phyloP scores from a whole-genome alignment of 176 grass and related monocot genomes.

The Panicum miliaceum region DNA sequence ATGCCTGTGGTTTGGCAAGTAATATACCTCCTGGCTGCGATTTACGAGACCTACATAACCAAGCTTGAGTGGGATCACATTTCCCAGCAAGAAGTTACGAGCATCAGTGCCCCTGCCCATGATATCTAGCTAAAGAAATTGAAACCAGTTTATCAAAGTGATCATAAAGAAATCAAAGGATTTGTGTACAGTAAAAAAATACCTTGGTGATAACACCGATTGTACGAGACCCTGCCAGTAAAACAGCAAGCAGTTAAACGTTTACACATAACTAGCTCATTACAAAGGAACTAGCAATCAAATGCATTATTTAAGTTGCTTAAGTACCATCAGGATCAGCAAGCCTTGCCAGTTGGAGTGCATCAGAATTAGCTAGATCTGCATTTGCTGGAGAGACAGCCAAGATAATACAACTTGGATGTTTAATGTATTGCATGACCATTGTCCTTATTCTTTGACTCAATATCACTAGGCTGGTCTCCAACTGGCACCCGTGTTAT shows the following conservation, averaged over 20 bases:
- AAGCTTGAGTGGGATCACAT: constrained; percentile 85
- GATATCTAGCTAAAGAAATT: constrained; percentile 84
- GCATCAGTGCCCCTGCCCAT: constrained; percentile 99
- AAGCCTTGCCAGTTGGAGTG: constrained; percentile 86
- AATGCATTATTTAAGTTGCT: constrained; percentile 31
- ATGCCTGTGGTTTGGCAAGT: background rate
- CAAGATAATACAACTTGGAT: constrained; percentile 91
- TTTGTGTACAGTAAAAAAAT: constrained; percentile 35
- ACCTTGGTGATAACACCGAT: constrained; percentile 99
- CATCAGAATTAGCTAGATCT: constrained; percentile 95
- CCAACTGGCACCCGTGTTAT: constrained; percentile 93
- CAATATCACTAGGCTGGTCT: constrained; percentile 93
- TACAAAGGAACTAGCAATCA: constrained; percentile 37
- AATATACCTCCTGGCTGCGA: constrained; percentile 93
- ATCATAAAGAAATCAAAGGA: constrained; percentile 43
- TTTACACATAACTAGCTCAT: constrained; percentile 17
- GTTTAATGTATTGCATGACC: constrained; percentile 91
- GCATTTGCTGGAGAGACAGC: constrained; percentile 92
- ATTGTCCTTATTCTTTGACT: constrained; percentile 89
- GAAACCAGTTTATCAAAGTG: constrained; percentile 44
- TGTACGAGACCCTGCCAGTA: constrained; percentile 74
- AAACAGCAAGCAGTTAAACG: constrained; percentile 34
- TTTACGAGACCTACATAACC: constrained; percentile 95
- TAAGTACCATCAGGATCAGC: constrained; percentile 90
- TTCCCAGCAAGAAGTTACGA: constrained; percentile 90